Percentiles rank a stretch among this genome's conserved stretches.
Evolutionary conservation across 1,139 yeast species (phyloP).

Genomic region (Pichia sp.): DNA sequence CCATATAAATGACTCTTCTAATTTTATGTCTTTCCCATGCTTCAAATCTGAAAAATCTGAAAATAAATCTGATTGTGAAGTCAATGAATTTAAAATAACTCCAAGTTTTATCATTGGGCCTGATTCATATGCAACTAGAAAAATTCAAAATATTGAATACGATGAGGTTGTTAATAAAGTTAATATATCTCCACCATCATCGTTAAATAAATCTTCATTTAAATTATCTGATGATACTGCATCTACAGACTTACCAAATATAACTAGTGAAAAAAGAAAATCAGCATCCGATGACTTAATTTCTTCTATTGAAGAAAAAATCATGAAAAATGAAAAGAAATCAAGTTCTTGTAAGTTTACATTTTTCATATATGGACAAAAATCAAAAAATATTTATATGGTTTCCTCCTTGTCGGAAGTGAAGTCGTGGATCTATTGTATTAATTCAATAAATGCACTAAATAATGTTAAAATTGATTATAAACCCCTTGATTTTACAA

Average conservation of each 20-base stretch:
- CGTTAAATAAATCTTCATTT: neutral
- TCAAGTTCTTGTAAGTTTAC: conserved; percentile 14
- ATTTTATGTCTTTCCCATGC: conserved; percentile 10
- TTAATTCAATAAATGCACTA: conserved; percentile 50
- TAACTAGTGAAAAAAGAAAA: neutral
- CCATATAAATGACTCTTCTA: neutral
- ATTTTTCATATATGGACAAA: conserved; percentile 34
- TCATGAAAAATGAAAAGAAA: neutral
- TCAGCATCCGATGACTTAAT: neutral
- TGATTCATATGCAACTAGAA: conserved; percentile 32
- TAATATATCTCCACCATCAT: neutral
- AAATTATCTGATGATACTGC: neutral
- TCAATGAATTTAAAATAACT: conserved; percentile 14
- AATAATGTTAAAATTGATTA: conserved; percentile 31
- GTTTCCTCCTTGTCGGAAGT: conserved; percentile 34
- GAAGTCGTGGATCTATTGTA: conserved; percentile 49
- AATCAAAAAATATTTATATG: conserved; percentile 31
- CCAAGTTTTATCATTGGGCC: conserved; percentile 24
- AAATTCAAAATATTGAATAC: conserved; percentile 19
- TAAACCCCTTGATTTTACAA: neutral
- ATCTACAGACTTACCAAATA: neutral
- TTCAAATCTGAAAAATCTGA: conserved; percentile 10
- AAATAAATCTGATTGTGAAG: neutral
- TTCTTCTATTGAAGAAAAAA: neutral
- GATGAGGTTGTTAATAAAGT: conserved; percentile 19